Evolutionary conservation across 345 rosid genomes (phyloP).

Genomic region (Eucalyptus curtisii): DNA sequence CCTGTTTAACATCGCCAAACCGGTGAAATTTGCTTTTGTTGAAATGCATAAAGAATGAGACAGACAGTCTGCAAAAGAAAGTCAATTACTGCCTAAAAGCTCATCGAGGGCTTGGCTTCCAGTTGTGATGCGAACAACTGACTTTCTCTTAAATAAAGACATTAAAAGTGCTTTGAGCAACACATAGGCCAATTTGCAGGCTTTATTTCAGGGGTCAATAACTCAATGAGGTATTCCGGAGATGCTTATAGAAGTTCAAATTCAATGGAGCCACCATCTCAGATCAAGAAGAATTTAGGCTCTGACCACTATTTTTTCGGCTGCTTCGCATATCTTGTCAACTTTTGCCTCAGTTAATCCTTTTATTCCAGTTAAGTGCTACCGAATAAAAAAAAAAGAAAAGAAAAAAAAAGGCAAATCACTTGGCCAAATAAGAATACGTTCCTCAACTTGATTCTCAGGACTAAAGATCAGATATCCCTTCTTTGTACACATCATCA

Average conservation of each 20-base stretch:
- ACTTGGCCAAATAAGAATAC: too few relatives aligned
- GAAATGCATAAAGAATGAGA: neutral
- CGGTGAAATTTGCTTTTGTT: too few relatives aligned
- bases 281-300: neutral
- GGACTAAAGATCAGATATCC: neutral
- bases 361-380: neutral
- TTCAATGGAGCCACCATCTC: neutral
- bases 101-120: neutral
- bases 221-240: neutral
- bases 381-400: neutral
- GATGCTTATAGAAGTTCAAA: too few relatives aligned
- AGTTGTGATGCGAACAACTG: neutral
- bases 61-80: neutral
- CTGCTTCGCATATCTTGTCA: neutral
- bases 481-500: neutral
- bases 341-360: neutral
- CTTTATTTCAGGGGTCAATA: neutral
- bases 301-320: neutral
- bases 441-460: neutral
- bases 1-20: too few relatives aligned
- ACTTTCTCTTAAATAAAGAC: neutral
- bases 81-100: accelerated
- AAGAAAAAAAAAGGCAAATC: too few relatives aligned
- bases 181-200: neutral
- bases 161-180: neutral